These are phyloP conservation scores for Beauveria caledonica DNA, from an alignment of 2,329 filamentous ascomycete species.

Conservation along the genomic window DNA sequence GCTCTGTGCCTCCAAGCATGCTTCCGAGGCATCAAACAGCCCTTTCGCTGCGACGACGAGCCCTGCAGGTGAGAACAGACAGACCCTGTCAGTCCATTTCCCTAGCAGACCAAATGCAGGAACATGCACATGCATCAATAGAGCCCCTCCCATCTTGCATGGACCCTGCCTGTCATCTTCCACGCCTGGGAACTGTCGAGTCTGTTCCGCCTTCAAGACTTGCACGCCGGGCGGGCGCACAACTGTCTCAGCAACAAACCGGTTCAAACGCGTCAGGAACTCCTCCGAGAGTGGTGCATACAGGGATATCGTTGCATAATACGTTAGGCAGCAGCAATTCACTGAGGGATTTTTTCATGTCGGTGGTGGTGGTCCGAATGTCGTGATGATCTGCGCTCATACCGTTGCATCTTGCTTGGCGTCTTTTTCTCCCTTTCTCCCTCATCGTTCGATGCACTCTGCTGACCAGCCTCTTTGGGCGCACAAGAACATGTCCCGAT, in stretches of 20 bases:
- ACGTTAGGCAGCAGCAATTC: too few species aligned
- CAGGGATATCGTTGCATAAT: too few species aligned
- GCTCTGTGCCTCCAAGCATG: too few species aligned
- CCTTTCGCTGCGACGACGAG: too few species aligned
- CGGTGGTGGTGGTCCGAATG: neutral
- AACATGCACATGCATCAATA: neutral
- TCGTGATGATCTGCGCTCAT: neutral
- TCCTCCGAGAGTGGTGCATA: too few species aligned
- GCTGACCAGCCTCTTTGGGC: neutral
- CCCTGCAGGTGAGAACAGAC: too few species aligned
- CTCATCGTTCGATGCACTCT: neutral
- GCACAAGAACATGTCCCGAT: neutral
- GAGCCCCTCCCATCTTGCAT: neutral
- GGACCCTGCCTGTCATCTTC: neutral
- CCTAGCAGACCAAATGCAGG: neutral
- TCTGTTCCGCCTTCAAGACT: too few species aligned
- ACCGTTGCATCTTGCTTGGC: neutral
- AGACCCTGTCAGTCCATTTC: too few species aligned
- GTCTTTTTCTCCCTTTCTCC: neutral
- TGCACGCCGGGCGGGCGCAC: too few species aligned
- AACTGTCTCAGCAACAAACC: too few species aligned
- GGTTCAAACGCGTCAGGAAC: too few species aligned
- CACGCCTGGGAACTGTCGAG: neutral
- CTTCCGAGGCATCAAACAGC: too few species aligned
- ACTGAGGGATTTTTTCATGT: neutral